These are phyloP conservation scores for Candida montana DNA, from an alignment of 805 yeast genomes.

Conservation along the genomic window DNA sequence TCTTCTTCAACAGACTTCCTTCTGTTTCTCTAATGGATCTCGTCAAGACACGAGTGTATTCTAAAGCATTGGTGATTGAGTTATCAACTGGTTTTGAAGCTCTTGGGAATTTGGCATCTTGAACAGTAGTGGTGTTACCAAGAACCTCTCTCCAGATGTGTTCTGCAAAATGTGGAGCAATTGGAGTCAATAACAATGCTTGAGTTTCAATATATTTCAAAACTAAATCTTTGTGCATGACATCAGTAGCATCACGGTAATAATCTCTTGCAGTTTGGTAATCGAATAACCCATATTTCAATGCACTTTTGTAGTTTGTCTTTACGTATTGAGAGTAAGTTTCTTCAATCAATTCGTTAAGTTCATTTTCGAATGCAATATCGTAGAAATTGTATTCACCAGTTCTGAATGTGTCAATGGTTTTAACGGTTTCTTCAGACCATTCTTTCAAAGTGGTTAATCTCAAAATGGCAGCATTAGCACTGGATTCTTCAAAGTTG, in stretches of 20 bases:
- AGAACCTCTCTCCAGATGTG: slow-evolving; percentile 81
- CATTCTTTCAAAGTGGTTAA: slow-evolving; percentile 89
- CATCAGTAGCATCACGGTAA: slow-evolving; percentile 71
- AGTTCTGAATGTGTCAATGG: slow-evolving; percentile 48
- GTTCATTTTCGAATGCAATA: slow-evolving; percentile 85
- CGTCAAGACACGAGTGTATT: slow-evolving; percentile 70
- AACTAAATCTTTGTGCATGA: slow-evolving; percentile 82
- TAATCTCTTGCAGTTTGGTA: slow-evolving; percentile 93
- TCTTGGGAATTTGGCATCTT: slow-evolving; percentile 75
- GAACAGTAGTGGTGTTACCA: slow-evolving; percentile 60
- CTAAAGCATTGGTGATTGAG: slow-evolving; percentile 60
- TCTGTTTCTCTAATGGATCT: slow-evolving; percentile 92
- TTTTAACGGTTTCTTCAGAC: slow-evolving; percentile 72
- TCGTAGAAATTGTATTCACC: slow-evolving; percentile 66
- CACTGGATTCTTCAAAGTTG: slow-evolving; percentile 92
- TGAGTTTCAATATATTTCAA: slow-evolving; percentile 81
- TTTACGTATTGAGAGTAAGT: slow-evolving; percentile 63
- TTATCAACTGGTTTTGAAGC: slow-evolving; percentile 61
- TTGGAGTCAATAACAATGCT: slow-evolving; percentile 77
- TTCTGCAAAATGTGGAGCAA: slow-evolving; percentile 95
- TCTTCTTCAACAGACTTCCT: slow-evolving; percentile 75
- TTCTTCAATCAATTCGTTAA: slow-evolving; percentile 74
- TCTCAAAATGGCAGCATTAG: slow-evolving; percentile 95
- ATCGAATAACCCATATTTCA: slow-evolving; percentile 88
- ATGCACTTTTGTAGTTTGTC: slow-evolving; percentile 82